Evolutionary conservation across 371 early-diverging fungal species (phyloP).

Genomic region (Actinomortierella wolfii): DNA sequence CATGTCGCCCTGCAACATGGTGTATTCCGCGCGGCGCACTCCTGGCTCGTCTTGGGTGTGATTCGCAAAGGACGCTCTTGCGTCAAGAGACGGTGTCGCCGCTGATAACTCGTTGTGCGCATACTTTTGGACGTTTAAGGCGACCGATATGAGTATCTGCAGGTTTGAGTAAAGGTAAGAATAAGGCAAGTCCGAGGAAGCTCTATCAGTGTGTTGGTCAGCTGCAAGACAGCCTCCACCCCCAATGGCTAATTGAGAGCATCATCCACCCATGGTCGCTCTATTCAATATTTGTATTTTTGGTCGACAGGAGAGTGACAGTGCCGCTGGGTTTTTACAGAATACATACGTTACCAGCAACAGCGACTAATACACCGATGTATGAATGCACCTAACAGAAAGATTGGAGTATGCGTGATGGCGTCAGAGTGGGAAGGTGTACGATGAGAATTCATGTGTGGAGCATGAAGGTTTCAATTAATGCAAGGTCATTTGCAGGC

Average conservation of each 20-base stretch:
- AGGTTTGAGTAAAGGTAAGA: conserved; percentile 4
- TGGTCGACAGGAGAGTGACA: conserved; percentile 3
- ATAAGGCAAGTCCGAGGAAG: conserved; percentile 1
- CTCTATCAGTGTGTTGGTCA: background rate
- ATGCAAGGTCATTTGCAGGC: background rate
- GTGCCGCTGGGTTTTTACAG: background rate
- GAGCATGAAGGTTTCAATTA: background rate
- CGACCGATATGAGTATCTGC: conserved; percentile 69
- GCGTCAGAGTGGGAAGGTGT: background rate
- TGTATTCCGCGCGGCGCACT: conserved; percentile 1
- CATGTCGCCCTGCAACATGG: conserved; percentile 1
- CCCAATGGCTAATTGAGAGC: too few species aligned
- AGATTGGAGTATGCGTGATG: background rate
- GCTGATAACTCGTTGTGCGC: conserved; percentile 49
- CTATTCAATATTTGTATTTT: background rate
- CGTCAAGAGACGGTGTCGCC: background rate
- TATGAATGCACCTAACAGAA: conserved; percentile 51
- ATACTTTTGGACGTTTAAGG: conserved; percentile 73
- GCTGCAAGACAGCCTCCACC: background rate
- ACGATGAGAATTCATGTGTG: background rate
- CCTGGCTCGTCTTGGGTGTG: background rate
- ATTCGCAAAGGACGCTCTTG: background rate
- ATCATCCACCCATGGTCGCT: background rate
- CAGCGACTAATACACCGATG: conserved; percentile 67
- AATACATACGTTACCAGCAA: conserved; percentile 64